These are phyloP conservation scores for Pseudogymnoascus sp. DNA, from an alignment of 2,329 filamentous ascomycete genomes.

Conservation along the genomic window DNA sequence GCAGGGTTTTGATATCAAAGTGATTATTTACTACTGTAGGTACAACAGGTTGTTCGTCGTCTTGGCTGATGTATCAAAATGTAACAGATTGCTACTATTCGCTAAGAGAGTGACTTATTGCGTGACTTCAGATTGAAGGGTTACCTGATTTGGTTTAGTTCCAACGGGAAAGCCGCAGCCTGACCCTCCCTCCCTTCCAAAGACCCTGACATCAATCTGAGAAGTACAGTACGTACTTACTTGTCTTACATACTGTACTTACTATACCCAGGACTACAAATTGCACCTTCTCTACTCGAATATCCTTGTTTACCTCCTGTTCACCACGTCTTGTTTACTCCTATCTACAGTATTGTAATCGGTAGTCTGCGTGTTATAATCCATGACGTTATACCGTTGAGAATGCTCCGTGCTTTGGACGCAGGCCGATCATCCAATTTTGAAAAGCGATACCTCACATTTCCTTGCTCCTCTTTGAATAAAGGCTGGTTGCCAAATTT, in stretches of 20 bases:
- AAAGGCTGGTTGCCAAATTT: not conserved
- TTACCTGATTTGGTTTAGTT: not conserved
- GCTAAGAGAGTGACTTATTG: slow-evolving; percentile 3
- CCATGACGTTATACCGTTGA: not conserved
- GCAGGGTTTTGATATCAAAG: slow-evolving; percentile 5
- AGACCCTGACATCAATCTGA: slow-evolving; percentile 2
- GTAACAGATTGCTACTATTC: slow-evolving; percentile 5
- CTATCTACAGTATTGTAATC: not conserved
- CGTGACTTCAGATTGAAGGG: not conserved
- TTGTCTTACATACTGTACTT: not conserved
- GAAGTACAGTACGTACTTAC: not conserved
- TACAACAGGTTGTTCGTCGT: not conserved
- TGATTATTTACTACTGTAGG: not conserved
- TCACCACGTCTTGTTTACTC: not conserved
- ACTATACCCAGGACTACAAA: not conserved
- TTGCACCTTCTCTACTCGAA: not conserved
- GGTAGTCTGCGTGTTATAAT: not conserved
- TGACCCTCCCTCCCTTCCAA: slow-evolving; percentile 1
- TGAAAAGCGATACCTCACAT: not conserved
- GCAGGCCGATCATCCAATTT: not conserved
- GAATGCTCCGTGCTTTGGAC: not conserved
- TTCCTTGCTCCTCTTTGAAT: not conserved
- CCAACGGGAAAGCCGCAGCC: not conserved
- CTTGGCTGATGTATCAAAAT: slow-evolving; percentile 8
- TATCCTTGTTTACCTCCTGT: not conserved